Base-by-base conservation (phyloP, 2,329 filamentous ascomycete genomes). In the Sporothrix curviconia region DNA sequence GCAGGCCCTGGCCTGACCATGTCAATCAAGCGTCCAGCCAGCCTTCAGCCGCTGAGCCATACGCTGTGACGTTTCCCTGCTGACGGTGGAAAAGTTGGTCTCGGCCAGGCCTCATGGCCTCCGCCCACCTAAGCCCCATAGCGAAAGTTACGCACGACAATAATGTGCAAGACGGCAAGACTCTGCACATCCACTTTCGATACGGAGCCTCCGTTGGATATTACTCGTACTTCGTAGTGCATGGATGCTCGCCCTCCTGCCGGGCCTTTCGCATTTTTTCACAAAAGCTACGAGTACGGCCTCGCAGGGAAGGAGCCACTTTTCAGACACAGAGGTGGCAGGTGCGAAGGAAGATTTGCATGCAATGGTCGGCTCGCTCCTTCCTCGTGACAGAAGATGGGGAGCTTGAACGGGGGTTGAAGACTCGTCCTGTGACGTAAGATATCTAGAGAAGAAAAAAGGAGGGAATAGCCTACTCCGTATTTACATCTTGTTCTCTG, bases 341-440 rank as follows among this genome's bases (percentile, higher is more conserved):
- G 46, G 46, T 32, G 37, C 19, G 12, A 50, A 17, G 32, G 30
- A 17, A 12, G 19, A 7, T 32, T 25, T 47, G 25, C 43, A 30
- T 17, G 24, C 14, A 28, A 44, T 15, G n/a, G 19, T n/a, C 25
- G 7, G 28, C 25, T 50, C 32, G 32, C 12, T 37, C 47, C 47
- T 50, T 17, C 32, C 19, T 25, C 32, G 46, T 37, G 32, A 50
- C 32, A 7, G 32, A 11, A 37, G 30, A 50, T 14, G 47, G 47
- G 19, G 25, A 37, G n/a, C n/a, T n/a, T n/a, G n/a, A n/a, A n/a
- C 25, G 47, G 14, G 19, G 47, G 34, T 32, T 30, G 9, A 32
- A n/a, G n/a, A 50, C 11, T 32, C 46, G 22, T 25, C 32, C 32
- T 37, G 47, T 50, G 32, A 50, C 47, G 47, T 50, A 50, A 50